Percentiles rank a stretch among this genome's conserved stretches.
phyloP scores from a whole-genome alignment of 108 stramenopile species.

The Discostella pseudostelligera region DNA sequence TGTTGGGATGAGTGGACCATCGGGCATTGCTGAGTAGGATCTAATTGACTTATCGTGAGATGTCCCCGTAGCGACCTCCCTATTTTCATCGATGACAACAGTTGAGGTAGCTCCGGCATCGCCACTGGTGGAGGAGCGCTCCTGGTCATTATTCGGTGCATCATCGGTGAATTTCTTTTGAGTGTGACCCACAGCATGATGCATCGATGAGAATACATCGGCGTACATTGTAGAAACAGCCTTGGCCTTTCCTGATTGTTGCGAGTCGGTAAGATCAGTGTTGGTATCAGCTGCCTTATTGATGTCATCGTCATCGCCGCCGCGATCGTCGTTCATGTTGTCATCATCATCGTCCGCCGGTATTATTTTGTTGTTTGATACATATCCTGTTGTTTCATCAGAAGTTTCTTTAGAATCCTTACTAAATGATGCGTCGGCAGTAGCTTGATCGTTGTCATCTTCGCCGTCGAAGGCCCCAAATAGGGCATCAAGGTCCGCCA shows the following conservation, averaged over 20 bases:
- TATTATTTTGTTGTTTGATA: constrained; percentile 1
- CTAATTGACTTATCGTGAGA: constrained; percentile 86
- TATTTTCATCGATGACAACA: constrained; percentile 34
- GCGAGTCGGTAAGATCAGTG: constrained; percentile 1
- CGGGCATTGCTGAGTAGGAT: constrained; percentile 78
- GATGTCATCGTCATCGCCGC: constrained; percentile 23
- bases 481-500: constrained; percentile 78
- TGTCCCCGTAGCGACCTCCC: constrained; percentile 78
- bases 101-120: constrained; percentile 17
- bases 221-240: constrained; percentile 44
- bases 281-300: constrained; percentile 6
- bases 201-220: constrained; percentile 39
- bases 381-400: not conserved
- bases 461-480: constrained; percentile 88
- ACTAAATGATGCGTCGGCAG: constrained; percentile 2
- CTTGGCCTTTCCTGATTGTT: constrained; percentile 10
- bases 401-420: not conserved
- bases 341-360: constrained; percentile 2
- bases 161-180: constrained; percentile 38
- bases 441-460: constrained; percentile 23
- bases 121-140: constrained; percentile 4
- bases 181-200: constrained; percentile 18
- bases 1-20: constrained; percentile 43
- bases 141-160: constrained; percentile 13
- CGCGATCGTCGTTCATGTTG: constrained; percentile 4